Percentiles rank a stretch among this genome's conserved stretches.
These are phyloP conservation scores for Fusarium incarnatum DNA, from an alignment of 2,329 filamentous ascomycete species.

Conservation along the genomic window DNA sequence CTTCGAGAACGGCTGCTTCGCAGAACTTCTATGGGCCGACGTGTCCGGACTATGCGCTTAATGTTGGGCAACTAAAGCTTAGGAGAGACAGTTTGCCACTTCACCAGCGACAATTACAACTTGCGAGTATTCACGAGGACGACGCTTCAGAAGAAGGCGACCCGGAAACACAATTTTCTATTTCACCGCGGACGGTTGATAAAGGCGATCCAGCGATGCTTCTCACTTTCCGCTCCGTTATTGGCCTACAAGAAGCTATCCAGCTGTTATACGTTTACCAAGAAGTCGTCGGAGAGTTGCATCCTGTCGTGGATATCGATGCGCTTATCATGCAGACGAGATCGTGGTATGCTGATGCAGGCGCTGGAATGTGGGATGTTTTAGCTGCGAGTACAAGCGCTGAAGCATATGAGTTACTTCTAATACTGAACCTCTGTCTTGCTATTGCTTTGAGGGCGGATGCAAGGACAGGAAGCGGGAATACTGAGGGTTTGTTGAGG, in stretches of 20 bases:
- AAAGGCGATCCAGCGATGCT: conserved; percentile 26
- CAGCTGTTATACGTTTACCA: conserved; percentile 28
- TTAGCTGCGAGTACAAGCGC: conserved; percentile 16
- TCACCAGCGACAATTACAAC: conserved; percentile 23
- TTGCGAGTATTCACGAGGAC: conserved; percentile 31
- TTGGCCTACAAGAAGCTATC: conserved; percentile 15
- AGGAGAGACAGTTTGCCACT: conserved; percentile 13
- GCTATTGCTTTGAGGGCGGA: conserved; percentile 25
- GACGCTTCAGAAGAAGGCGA: conserved; percentile 9
- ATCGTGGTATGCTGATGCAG: conserved; percentile 27
- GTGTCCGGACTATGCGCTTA: conserved; percentile 46
- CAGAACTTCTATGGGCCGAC: conserved; percentile 44
- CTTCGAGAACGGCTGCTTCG: conserved; percentile 3
- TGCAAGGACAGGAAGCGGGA: background rate
- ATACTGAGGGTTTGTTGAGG: conserved; percentile 14
- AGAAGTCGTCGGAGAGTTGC: conserved; percentile 25
- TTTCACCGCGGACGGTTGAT: conserved; percentile 4
- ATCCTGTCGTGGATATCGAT: conserved; percentile 27
- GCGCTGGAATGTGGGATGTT: conserved; percentile 21
- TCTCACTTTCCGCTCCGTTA: conserved; percentile 19
- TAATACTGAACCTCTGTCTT: conserved; percentile 26
- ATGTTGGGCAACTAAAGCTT: conserved; percentile 41
- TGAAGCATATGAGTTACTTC: conserved; percentile 4
- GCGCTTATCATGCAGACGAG: conserved; percentile 9
- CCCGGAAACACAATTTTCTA: background rate